Evolutionary conservation across 768 basidiomycete species (phyloP).

Genomic region (Tephrocybe sp.): DNA sequence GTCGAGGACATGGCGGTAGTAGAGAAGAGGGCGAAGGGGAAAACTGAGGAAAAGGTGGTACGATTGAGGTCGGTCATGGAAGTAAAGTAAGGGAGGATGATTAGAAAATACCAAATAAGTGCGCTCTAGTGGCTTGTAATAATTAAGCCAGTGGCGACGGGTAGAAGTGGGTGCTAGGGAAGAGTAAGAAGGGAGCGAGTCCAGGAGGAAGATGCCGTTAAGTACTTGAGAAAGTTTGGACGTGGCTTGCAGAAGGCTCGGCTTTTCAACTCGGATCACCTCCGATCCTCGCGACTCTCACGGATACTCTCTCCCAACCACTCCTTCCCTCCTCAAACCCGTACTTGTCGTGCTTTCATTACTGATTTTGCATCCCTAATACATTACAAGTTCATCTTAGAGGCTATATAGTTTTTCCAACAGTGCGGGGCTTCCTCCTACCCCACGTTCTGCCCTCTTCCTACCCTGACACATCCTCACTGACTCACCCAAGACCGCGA

Average conservation of each 20-base stretch:
- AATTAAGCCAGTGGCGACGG: conserved; percentile 18
- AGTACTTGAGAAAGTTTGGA: conserved; percentile 14
- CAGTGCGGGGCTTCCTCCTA: neutral
- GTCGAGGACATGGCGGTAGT: conserved; percentile 52
- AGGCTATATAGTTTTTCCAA: neutral
- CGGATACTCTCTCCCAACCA: conserved; percentile 6
- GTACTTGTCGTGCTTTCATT: conserved; percentile 8
- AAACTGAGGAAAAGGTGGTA: conserved; percentile 40
- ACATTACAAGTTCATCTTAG: neutral
- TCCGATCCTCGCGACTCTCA: conserved; percentile 16
- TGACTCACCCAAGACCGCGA: conserved; percentile 4
- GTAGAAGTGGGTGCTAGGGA: conserved; percentile 1
- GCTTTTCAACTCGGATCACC: conserved; percentile 21
- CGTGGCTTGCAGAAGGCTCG: conserved; percentile 16
- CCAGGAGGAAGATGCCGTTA: conserved; percentile 14
- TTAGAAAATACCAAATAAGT: conserved; percentile 23
- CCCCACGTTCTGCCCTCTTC: neutral
- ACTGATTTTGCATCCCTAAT: neutral
- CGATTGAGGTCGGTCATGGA: conserved; percentile 34
- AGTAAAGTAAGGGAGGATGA: conserved; percentile 15
- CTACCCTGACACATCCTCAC: neutral
- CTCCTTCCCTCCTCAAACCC: neutral
- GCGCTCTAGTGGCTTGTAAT: conserved; percentile 25
- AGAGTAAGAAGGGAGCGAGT: conserved; percentile 11
- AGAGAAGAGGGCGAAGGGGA: conserved; percentile 31